These are phyloP conservation scores for Neonectria magnoliae DNA, from an alignment of 2,329 filamentous ascomycete genomes.

Conservation along the genomic window DNA sequence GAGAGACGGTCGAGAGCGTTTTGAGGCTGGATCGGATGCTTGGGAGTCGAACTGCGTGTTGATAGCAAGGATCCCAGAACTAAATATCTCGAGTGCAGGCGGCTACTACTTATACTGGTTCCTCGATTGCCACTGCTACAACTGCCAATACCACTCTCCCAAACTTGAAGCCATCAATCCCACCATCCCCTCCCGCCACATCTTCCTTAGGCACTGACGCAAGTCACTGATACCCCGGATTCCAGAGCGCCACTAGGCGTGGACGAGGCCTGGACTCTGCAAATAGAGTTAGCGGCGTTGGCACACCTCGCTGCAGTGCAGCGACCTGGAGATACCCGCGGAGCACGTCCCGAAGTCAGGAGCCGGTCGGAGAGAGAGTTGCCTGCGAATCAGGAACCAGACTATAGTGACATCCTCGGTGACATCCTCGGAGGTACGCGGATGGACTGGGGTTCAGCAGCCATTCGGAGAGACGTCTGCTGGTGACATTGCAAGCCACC, in stretches of 20 bases:
- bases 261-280: background rate
- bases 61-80: background rate
- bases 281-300: background rate
- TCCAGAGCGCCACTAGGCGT: slow-evolving; percentile 2
- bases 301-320: background rate
- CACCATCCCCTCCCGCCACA: background rate
- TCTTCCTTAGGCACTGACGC: background rate
- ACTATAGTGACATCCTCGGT: too few species aligned
- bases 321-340: background rate
- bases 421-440: background rate
- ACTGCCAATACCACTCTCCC: background rate
- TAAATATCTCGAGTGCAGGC: background rate
- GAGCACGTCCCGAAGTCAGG: background rate
- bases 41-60: background rate
- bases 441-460: background rate
- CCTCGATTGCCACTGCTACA: background rate
- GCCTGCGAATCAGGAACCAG: too few species aligned
- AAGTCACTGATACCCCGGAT: slow-evolving; percentile 1
- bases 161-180: background rate
- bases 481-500: background rate
- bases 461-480: background rate
- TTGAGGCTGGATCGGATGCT: background rate
- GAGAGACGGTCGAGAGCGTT: background rate
- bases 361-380: background rate
- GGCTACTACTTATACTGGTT: background rate